These are phyloP conservation scores for Tulasnella sp. DNA, from an alignment of 768 basidiomycete genomes.

Conservation along the genomic window DNA sequence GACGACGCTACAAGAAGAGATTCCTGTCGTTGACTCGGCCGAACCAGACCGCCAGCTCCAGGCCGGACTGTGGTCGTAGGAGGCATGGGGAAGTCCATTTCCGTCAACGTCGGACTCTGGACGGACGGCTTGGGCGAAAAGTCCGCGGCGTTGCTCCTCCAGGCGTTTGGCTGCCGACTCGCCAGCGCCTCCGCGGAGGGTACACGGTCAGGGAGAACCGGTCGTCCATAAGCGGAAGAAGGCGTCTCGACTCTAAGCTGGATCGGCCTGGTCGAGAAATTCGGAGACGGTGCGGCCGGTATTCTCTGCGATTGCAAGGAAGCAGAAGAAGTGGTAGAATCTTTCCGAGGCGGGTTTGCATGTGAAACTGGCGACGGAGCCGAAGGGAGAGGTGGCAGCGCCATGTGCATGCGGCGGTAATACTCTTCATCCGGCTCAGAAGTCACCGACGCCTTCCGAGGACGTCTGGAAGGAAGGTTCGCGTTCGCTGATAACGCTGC, in stretches of 20 bases:
- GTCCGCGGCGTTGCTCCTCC: not conserved
- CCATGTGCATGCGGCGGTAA: conserved; percentile 2
- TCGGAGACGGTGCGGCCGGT: not conserved
- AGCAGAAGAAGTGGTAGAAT: not conserved
- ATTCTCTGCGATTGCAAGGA: not conserved
- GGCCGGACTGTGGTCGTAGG: not conserved
- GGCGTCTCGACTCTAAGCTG: not conserved
- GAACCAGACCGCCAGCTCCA: not conserved
- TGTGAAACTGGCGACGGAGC: conserved; percentile 7
- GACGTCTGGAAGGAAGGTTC: not conserved
- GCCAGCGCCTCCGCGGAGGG: not conserved
- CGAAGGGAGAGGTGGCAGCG: conserved; percentile 13
- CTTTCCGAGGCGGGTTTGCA: not conserved
- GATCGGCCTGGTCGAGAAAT: not conserved
- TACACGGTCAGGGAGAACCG: not conserved
- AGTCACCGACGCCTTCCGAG: not conserved
- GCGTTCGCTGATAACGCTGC: not conserved
- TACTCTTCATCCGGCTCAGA: not conserved
- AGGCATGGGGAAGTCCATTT: conserved; percentile 10
- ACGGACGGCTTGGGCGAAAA: not conserved
- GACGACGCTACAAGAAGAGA: not conserved
- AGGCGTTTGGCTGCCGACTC: not conserved
- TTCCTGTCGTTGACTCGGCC: not conserved
- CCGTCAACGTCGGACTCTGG: conserved; percentile 5
- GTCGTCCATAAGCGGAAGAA: not conserved